These are phyloP conservation scores for Pezicula radicicola DNA, from an alignment of 2,329 filamentous ascomycete species.

Conservation along the genomic window DNA sequence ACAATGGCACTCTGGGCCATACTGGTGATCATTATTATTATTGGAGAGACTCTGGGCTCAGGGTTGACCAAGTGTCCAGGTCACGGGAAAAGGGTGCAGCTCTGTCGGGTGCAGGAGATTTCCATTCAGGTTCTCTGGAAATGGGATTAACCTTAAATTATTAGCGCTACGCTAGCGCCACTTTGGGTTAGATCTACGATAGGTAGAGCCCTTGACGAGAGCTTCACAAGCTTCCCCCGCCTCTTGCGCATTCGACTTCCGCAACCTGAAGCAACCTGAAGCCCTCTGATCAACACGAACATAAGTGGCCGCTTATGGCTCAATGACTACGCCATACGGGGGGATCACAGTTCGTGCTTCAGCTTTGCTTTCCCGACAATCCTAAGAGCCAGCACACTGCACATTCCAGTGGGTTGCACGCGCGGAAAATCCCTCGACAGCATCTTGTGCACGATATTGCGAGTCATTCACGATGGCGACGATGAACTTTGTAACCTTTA, in stretches of 20 bases:
- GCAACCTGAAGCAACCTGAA: background rate
- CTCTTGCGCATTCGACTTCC: background rate
- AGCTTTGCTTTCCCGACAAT: conserved; percentile 3
- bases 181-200: background rate
- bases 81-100: too few species aligned
- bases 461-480: conserved; percentile 48
- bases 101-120: too few species aligned
- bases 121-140: too few species aligned
- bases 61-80: too few species aligned
- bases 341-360: background rate
- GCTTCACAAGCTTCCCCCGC: background rate
- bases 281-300: background rate
- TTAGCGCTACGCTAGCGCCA: background rate
- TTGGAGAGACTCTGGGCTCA: too few species aligned
- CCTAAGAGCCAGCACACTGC: background rate
- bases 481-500: conserved; percentile 98
- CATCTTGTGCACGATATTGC: background rate
- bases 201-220: background rate
- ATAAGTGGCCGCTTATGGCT: background rate
- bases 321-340: background rate
- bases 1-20: too few species aligned
- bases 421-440: background rate
- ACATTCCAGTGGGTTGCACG: too few species aligned
- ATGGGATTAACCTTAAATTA: too few species aligned
- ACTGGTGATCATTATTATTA: too few species aligned